Base-by-base conservation (phyloP, 495 filamentous ascomycete genomes). In the Xylaria longipes region DNA sequence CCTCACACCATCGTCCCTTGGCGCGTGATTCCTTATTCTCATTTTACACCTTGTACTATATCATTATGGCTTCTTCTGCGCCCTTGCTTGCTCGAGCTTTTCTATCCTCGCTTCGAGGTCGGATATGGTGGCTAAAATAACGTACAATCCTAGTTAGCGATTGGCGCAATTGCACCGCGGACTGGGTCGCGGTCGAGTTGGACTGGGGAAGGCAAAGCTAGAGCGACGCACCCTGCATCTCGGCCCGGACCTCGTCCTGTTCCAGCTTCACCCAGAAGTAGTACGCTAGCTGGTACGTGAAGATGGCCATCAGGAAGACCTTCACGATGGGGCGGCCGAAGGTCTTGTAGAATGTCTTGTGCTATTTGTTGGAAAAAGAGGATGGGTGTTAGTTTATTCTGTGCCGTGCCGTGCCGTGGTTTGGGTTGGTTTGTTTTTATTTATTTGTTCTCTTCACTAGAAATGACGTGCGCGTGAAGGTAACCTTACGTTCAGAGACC, bases 181-280 rank as follows among this genome's bases (percentile, higher is more conserved):
- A 58, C 14, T 58, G 12, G 22, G n/a, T 37, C 3, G 11, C 17
- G 31, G 27, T 43, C 15, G 61, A 35, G 22, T 45, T 11, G 46
- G 9, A 50, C 12, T 15, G 9, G 29, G 76, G 74, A 50, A 54
- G 31, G 17, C 8, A 41, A 52, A 20, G 5, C 35, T 14, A 29
- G 7, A 61, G 25, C 5, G 48, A 75, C 75, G 68, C 69, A 82
- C 84, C 82, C 73, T 84, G 85, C 77, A 89, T 89, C 56, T 91
- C 84, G 14, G 85, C 82, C 81, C 89, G 92, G 37, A 86, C 82
- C 79, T 94, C 93, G 71, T 93, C 85, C 66, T 84, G 87, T 82
- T 98, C 95, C n/a, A 98, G 84, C 82, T 93, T 96, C 80, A 89
- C 70, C 96, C 95, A 99, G 27, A 84, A 82, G 88, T 89, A 97